Base-by-base conservation (phyloP, 2,329 filamentous ascomycete genomes). In the Fusarium liriodendri region DNA sequence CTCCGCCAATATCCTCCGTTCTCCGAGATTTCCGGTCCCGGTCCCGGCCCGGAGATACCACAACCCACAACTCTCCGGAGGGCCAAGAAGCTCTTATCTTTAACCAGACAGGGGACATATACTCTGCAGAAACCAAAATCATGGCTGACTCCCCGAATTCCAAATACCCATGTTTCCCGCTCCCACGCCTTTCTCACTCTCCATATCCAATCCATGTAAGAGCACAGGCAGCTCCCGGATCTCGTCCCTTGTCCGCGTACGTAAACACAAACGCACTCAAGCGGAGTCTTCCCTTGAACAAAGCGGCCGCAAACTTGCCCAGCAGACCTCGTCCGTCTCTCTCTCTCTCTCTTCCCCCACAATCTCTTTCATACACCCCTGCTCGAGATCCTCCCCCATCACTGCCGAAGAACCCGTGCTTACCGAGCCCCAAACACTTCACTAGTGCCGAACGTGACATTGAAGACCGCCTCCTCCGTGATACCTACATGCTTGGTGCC, bases 381-480 rank as follows among this genome's bases (percentile, higher is more conserved):
- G 54, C 29, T 40, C 20, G 25, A 29, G 42, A 25, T 47, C 37
- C n/a, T n/a, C 47, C 27, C 33, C 42, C 20, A 47, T 61, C 33
- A 71, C 60, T 73, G 67, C 71, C 72, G 64, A 71, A n/a, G 25
- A 72, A 50, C 37, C 64, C 29, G 59, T 69, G 58, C 59, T 72
- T 45, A 55, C 42, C 42, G 58, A 54, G 18, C 33, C 52, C 52
- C 42, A 40, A 45, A 45, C 60, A 38, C 61, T 47, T 61, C 59
- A 71, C 54, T 57, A 29, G n/a, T 29, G 13, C 42, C 20, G 37
- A 37, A 37, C 32, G 60, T 62, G 38, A 61, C 58, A 61, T 45
- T 52, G 60, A 38, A 25, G 33, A 14, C 33, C 33, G 20, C 42
- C 60, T 52, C 42, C 60, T 52, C 20, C 55, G 67, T 50, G 14